Base-by-base conservation (phyloP, 1,139 yeast genomes). In the Blastobotrys illinoisensis region DNA sequence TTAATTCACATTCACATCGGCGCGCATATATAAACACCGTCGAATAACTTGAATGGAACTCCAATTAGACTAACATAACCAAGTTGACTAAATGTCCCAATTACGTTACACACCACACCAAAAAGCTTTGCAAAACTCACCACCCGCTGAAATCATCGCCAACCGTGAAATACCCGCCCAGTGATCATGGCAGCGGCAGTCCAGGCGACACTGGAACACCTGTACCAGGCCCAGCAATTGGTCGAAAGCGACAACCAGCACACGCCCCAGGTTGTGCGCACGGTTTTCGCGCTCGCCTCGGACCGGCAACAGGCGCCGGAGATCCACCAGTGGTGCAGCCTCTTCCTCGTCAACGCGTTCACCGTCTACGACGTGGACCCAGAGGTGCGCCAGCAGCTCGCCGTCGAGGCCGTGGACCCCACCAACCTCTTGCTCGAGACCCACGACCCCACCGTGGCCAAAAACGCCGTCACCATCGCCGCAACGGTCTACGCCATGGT, bases 291-390 rank as follows among this genome's bases (percentile, higher is more conserved):
- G 18, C 62, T 73, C 20, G 72, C 75, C n/a, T 24, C 11, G 14
- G 44, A 49, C 43, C 49, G 16, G 4, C 16, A 48, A 9, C 50
- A 51, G n/a, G 32, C 24, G 3, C 45, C 47, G 64, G 61, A 59
- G 18, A 62, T 74, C 16, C 64, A 75, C 13, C 64, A 64, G 32
- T 74, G 78, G 78, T 68, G 73, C 49, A 65, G 74, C 1, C 62
- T 60, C 18, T 74, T 74, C 57, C 62, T 74, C n/a, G 65, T 67
- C 19, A 74, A 72, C 51, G 74, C 74, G 9, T 70, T 74, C 52
- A 62, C 73, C 11, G 62, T 70, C 9, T 58, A 59, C 9, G 66
- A 62, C 16, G 26, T 72, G 26, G 62, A 64, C 19, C 60, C 53
- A 20, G 64, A 62, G 9, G 63, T 59, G 28, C 69, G 65, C 49